Conservation (phyloP, 805 yeast genomes). For the Clavispora phyllophila region DNA sequence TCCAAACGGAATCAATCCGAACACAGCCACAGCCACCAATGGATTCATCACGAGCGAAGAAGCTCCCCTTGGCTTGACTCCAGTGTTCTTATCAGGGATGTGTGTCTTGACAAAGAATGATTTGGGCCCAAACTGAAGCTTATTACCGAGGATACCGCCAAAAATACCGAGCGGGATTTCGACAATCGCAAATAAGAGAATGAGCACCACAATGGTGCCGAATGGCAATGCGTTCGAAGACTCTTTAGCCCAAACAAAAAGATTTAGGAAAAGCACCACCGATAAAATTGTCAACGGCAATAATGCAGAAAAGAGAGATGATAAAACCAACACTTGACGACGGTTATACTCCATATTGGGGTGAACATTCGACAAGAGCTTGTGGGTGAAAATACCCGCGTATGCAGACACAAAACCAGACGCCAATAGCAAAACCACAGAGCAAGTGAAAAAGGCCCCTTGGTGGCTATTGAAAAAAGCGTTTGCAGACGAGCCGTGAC, state of each 20-base stretch:
- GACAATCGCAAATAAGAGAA: conserved; percentile 56
- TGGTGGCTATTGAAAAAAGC: conserved; percentile 60
- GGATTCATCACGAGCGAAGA: conserved; percentile 20
- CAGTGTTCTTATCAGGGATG: conserved; percentile 1
- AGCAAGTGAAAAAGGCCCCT: conserved; percentile 60
- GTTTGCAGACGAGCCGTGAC: conserved; percentile 30
- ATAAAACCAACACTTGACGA: conserved; percentile 11
- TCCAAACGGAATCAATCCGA: conserved; percentile 75
- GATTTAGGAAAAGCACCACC: conserved; percentile 52
- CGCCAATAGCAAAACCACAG: conserved; percentile 53
- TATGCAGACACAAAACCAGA: conserved; percentile 77
- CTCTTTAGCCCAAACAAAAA: conserved; percentile 70
- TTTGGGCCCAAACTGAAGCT: conserved; percentile 18
- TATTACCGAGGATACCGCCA: conserved; percentile 60
- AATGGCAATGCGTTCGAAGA: conserved; percentile 77
- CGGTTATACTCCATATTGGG: conserved; percentile 21
- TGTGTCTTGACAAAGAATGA: conserved; percentile 16
- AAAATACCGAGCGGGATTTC: conserved; percentile 70
- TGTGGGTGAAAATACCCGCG: conserved; percentile 59
- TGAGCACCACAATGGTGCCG: conserved; percentile 59
- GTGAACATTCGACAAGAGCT: conserved; percentile 41
- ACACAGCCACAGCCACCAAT: conserved; percentile 33
- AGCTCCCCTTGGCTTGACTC: neutral
- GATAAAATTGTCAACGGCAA: conserved; percentile 46
- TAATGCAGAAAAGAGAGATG: conserved; percentile 30